These are phyloP conservation scores for Eimeria nieschulzi DNA, from an alignment of 169 alveolate genomes.

Conservation along the genomic window DNA sequence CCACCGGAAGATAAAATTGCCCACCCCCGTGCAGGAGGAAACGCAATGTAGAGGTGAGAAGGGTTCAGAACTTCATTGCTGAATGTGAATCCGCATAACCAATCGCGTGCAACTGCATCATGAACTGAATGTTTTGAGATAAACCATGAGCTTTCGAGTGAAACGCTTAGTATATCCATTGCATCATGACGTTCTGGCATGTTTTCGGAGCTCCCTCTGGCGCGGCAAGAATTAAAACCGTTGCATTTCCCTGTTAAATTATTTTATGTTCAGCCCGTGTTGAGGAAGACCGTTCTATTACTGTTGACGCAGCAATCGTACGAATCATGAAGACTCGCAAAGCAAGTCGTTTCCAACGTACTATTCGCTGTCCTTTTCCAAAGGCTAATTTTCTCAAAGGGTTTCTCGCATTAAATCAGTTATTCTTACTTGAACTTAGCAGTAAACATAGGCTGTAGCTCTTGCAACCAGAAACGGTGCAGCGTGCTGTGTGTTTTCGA, in stretches of 20 bases:
- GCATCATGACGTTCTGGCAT: no score
- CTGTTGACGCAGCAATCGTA: slow-evolving; percentile 93
- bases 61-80: background rate
- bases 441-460: background rate
- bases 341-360: slow-evolving; percentile 22
- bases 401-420: background rate
- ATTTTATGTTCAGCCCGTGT: slow-evolving; percentile 77
- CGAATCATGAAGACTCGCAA: slow-evolving; percentile 91
- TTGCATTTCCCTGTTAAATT: background rate
- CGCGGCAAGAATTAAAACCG: no score
- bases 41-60: slow-evolving; percentile 67
- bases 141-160: no score
- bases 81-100: no score
- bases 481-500: background rate
- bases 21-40: slow-evolving; percentile 77
- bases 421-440: background rate
- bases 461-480: no score
- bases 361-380: background rate
- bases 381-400: background rate
- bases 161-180: no score
- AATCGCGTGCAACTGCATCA: no score
- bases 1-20: slow-evolving; percentile 81
- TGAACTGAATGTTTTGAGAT: no score
- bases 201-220: no score
- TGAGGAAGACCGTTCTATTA: slow-evolving; percentile 90